Evolutionary conservation across 495 filamentous ascomycete species (phyloP), one percentile per base, ranked within the genome.

Genomic region (Astrocystis sublimbata): DNA sequence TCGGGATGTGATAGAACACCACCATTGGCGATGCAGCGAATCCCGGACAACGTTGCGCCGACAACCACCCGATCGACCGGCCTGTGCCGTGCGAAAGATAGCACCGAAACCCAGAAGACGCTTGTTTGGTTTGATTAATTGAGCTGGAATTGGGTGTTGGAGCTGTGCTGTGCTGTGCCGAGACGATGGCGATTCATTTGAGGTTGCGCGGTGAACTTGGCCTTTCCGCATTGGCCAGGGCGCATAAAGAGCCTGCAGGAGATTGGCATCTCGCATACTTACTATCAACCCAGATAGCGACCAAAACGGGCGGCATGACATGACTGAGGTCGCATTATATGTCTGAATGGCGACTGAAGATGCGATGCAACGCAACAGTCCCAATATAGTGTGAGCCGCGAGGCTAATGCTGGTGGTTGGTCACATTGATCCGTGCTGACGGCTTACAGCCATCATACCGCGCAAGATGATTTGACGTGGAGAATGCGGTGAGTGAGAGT

Each of bases 291-390:
- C 6, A 54, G 19, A 38, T 38, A 26, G 23, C 1, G 51, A 49
- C 51, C 6, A 17, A 5, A 21, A 53, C 17, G 26, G 50, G 36
- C 38, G 35, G 43, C n/a, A 54, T 42, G 13, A 45, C 54, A 33
- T 46, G 41, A 46, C 47, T 46, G 40, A 12, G 12, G 55, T 43
- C 28, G 26, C 38, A 47, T 47, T 28, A n/a, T 9, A 17, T 58
- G 19, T 4, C 26, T 49, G 42, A 24, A 47, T 47, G 40, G n/a
- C 24, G 56, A 28, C 26, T 26, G 24, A 8, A 30, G 31, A 36
- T 36, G 41, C 42, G n/a, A 47, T 47, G 42, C 57, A 49, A 60
- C 47, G 42, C 57, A 49, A 60, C 47, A 15, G 24, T 60, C 43
- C 35, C 33, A 50, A 43, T 28, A 46, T 31, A 45, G 17, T 42